A percentile compares a stretch with the other conserved stretches of the same genome.
Evolutionary conservation across 495 filamentous ascomycete species (phyloP).

Genomic region (Neurospora sp.): DNA sequence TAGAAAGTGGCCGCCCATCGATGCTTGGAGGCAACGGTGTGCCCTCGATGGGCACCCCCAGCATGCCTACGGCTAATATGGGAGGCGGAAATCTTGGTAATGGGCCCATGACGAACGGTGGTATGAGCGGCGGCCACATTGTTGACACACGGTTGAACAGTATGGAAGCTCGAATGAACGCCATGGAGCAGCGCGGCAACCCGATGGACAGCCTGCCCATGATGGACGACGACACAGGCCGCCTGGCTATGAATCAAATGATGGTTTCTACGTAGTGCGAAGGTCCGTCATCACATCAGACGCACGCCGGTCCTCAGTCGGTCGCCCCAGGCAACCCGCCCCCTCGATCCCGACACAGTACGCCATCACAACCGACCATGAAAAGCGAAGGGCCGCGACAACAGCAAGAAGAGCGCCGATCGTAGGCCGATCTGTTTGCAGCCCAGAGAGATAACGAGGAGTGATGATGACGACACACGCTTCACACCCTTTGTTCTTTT

Average conservation of each 20-base stretch:
- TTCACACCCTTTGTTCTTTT: not conserved
- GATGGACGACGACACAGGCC: slow-evolving; percentile 34
- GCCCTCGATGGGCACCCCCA: slow-evolving; percentile 17
- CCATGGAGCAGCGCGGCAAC: slow-evolving; percentile 28
- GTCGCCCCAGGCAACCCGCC: not conserved
- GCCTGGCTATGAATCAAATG: slow-evolving; percentile 15
- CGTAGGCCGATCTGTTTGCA: not conserved
- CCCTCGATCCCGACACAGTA: not conserved
- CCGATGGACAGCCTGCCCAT: slow-evolving; percentile 34
- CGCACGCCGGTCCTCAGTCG: not conserved
- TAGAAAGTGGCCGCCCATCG: slow-evolving; percentile 15
- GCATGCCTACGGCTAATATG: slow-evolving; percentile 26
- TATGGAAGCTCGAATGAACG: slow-evolving; percentile 30
- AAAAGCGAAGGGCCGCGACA: not conserved
- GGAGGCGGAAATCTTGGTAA: slow-evolving; percentile 17
- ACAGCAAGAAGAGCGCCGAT: not conserved
- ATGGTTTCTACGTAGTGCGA: not conserved
- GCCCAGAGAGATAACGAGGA: not conserved
- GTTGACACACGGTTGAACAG: slow-evolving; percentile 28
- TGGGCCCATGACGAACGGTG: slow-evolving; percentile 15
- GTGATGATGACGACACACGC: not conserved
- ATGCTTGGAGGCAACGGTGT: slow-evolving; percentile 19
- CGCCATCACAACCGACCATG: not conserved
- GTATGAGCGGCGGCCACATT: slow-evolving; percentile 18
- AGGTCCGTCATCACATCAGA: not conserved